These are phyloP conservation scores for Grammothele lineata DNA, from an alignment of 768 basidiomycete species.

Conservation along the genomic window DNA sequence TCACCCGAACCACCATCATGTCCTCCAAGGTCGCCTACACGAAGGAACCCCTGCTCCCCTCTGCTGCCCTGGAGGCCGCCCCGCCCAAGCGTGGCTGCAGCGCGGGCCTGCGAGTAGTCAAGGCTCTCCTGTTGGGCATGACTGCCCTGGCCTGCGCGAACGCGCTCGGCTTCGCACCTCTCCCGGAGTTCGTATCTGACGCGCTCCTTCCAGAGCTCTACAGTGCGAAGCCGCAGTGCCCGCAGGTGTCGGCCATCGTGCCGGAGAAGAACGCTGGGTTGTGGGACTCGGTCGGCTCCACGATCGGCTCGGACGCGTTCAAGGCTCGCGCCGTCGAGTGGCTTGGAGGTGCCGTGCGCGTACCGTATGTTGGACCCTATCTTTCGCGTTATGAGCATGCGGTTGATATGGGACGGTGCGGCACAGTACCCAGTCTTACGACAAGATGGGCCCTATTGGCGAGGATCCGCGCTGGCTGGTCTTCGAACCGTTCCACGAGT, in stretches of 20 bases:
- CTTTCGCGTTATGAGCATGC: not conserved
- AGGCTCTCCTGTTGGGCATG: conserved; percentile 8
- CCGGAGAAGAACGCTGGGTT: conserved; percentile 32
- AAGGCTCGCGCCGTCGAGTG: conserved; percentile 21
- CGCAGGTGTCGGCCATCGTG: conserved; percentile 30
- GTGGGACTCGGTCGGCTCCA: conserved; percentile 29
- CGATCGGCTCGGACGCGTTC: conserved; percentile 33
- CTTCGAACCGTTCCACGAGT: conserved; percentile 35
- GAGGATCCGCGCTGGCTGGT: conserved; percentile 42
- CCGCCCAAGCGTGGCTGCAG: conserved; percentile 1
- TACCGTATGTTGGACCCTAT: conserved; percentile 28
- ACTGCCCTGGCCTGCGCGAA: conserved; percentile 4
- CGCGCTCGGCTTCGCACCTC: not conserved
- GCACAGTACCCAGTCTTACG: conserved; percentile 47
- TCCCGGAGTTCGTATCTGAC: not conserved
- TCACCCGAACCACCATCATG: conserved; percentile 10
- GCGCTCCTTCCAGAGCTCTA: not conserved
- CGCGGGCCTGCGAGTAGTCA: conserved; percentile 3
- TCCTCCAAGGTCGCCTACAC: conserved; percentile 6
- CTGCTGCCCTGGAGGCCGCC: conserved; percentile 1
- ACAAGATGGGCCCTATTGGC: conserved; percentile 44
- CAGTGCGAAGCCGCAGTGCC: conserved; percentile 23
- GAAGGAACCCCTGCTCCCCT: conserved; percentile 1
- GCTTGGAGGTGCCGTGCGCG: conserved; percentile 21
- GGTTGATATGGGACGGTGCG: too few species aligned